These are phyloP conservation scores for Aciculosporium take DNA, from an alignment of 2,329 filamentous ascomycete species.

Conservation along the genomic window DNA sequence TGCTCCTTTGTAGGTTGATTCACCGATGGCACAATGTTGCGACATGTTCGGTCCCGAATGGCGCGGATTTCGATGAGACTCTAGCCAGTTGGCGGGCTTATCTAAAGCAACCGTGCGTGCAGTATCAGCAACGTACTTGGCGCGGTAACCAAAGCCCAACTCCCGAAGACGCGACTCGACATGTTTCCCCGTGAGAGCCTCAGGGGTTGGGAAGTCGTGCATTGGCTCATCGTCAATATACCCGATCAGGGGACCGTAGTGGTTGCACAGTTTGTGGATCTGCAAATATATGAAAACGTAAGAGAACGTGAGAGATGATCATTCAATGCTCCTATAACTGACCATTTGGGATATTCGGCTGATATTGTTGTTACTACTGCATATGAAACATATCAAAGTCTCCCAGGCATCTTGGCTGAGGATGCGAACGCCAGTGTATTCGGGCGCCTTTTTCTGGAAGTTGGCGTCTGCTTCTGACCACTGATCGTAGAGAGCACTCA, in stretches of 20 bases:
- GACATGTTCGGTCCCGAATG: constrained; percentile 38
- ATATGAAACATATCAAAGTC: constrained; percentile 84
- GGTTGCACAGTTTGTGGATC: constrained; percentile 73
- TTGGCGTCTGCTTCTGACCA: constrained; percentile 81
- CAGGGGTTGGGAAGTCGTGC: constrained; percentile 74
- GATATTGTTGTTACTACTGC: constrained; percentile 98
- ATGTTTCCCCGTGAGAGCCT: constrained; percentile 53
- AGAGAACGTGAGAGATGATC: neutral
- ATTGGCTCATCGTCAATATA: constrained; percentile 56
- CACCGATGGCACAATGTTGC: constrained; percentile 13
- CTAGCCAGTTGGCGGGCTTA: constrained; percentile 60
- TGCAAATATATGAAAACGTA: constrained; percentile 13
- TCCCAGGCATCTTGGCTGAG: constrained; percentile 95
- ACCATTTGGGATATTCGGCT: constrained; percentile 91
- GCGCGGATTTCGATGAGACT: constrained; percentile 63
- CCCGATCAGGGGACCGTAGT: constrained; percentile 70
- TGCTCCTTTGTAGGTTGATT: constrained; percentile 56
- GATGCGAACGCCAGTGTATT: constrained; percentile 84
- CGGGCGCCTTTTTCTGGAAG: constrained; percentile 73
- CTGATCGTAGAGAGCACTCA: constrained; percentile 63
- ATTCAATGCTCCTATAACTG: constrained; percentile 5
- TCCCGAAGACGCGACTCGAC: constrained; percentile 70
- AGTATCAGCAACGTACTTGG: constrained; percentile 82
- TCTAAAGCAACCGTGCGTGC: constrained; percentile 58
- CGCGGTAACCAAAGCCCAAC: constrained; percentile 87